Conservation (phyloP, 1,139 yeast genomes). For the Zygotorulaspora mrakii region DNA sequence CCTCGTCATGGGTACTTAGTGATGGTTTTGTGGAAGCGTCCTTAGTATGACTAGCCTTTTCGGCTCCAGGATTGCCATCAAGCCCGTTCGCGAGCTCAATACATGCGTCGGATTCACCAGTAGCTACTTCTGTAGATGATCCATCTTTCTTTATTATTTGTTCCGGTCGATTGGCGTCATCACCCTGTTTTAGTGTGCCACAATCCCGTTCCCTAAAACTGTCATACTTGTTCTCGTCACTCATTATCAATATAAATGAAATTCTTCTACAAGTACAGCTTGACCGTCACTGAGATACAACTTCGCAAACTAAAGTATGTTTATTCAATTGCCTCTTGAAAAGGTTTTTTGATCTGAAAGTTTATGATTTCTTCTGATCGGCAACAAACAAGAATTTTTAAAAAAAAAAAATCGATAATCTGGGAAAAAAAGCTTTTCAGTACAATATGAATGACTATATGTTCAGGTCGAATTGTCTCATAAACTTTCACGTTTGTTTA, state of each 20-base stretch:
- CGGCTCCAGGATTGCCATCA: background rate
- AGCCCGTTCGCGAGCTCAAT: background rate
- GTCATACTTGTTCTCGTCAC: slow-evolving; percentile 1
- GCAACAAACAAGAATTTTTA: background rate
- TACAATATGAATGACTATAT: background rate
- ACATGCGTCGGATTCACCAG: background rate
- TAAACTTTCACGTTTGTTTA: background rate
- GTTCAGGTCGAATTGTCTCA: slow-evolving; percentile 1
- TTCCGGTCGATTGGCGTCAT: background rate
- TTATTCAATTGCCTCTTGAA: background rate
- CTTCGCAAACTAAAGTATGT: background rate
- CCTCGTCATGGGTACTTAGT: background rate
- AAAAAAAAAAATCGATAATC: background rate
- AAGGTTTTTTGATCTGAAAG: background rate
- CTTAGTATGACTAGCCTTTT: background rate
- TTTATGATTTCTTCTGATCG: background rate
- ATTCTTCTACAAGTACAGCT: too few relatives aligned
- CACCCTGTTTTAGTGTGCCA: background rate
- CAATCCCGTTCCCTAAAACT: background rate
- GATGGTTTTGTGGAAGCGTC: background rate
- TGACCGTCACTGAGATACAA: too few relatives aligned
- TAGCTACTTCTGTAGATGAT: background rate
- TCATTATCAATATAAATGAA: background rate
- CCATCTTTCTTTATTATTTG: background rate
- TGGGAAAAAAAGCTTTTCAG: too few relatives aligned